Base-by-base conservation (phyloP, 2,329 filamentous ascomycete species). In the Kalmusia sp. region DNA sequence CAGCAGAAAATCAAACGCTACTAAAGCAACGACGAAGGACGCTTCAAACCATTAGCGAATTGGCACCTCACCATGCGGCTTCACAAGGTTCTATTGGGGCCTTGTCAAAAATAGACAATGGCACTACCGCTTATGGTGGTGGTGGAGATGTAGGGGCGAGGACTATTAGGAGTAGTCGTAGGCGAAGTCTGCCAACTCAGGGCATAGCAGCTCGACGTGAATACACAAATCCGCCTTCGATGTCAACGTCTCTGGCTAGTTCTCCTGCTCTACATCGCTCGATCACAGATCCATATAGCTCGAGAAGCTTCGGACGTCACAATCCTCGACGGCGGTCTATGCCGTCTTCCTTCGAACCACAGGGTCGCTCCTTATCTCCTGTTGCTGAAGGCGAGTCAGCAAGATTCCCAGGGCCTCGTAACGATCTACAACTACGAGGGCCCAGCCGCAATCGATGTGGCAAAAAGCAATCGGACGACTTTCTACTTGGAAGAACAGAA, bases 21-120 rank as follows among this genome's bases (percentile, higher is more conserved):
- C 2, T 57, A 6, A 63, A 66, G 34, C 55, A 62, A 30, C 65
- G 65, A 38, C 61, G 69, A 31, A 51, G 61, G 47, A 69, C 64
- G 3, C 55, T 71, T 1, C 68, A 71, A 31, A 70, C 65, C 1
- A 65, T 71, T 39, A 66, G 62, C 33, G 67, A 71, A 27, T 56
- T 71, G 11, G 55, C 63, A 5, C 49, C 59, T 1, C 60, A 50
- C 7, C 57, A 67, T 4, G 33, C 24, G 14, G 28, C 54, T 6
- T n/a, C 56, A 8, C 37, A 57, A 25, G 59, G 55, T 19, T 62
- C 62, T 12, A 52, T 17, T n/a, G 39, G 33, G 22, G 35, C 3
- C 45, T 62, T 6, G 47, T 53, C 17, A 54, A 47, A 6, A 55
- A 21, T 4, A 45, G 51, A 19, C 46, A 30, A 24, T 46, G 41